These are phyloP conservation scores for Moesziomyces antarcticus DNA, from an alignment of 1,284 basidiomycete species.

Conservation along the genomic window DNA sequence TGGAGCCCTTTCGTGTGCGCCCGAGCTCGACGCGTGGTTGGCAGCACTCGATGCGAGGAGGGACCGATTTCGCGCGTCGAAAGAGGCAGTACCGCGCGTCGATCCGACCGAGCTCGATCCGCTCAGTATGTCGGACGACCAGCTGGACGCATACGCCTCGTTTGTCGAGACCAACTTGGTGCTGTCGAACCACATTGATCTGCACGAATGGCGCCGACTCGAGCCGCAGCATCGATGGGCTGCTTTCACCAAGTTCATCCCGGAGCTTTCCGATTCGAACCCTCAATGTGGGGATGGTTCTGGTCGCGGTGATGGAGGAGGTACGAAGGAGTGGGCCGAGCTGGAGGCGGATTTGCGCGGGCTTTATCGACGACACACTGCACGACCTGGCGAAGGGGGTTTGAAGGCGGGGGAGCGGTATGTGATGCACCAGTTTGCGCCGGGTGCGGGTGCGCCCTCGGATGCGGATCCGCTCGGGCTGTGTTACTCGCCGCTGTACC, in stretches of 20 bases:
- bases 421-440: conserved; percentile 24
- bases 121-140: conserved; percentile 72
- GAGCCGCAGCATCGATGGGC: conserved; percentile 27
- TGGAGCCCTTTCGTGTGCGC: conserved; percentile 27
- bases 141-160: conserved; percentile 76
- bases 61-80: conserved; percentile 9
- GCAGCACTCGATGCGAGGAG: conserved; percentile 20
- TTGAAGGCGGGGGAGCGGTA: conserved; percentile 13
- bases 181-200: conserved; percentile 35
- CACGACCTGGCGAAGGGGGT: background rate
- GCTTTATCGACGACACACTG: conserved; percentile 21
- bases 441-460: background rate
- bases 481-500: conserved; percentile 21
- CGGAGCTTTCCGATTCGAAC: background rate
- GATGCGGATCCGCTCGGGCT: conserved; percentile 26
- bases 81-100: conserved; percentile 68
- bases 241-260: conserved; percentile 31
- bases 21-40: conserved; percentile 32
- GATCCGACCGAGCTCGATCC: conserved; percentile 75
- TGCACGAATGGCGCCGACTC: conserved; percentile 38
- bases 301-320: background rate
- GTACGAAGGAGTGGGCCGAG: background rate
- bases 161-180: conserved; percentile 75
- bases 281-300: no score
- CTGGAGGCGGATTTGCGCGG: conserved; percentile 21